Percentiles rank a stretch among this genome's conserved stretches.
These are phyloP conservation scores for Coemansia nantahalensis DNA, from an alignment of 192 early-diverging fungal species.

Conservation along the genomic window DNA sequence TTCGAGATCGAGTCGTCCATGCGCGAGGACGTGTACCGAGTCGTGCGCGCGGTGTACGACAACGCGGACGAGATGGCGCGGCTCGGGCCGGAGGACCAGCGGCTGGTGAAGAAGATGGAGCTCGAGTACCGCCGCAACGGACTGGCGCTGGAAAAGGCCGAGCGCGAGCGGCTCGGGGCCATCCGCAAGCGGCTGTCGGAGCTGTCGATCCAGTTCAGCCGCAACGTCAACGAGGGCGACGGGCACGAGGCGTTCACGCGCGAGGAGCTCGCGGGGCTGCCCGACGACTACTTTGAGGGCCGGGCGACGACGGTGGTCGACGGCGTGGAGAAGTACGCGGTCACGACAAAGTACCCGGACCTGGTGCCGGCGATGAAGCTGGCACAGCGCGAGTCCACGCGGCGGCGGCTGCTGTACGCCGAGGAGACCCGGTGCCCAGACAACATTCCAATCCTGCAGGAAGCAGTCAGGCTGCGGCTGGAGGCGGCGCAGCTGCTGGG, in stretches of 20 bases:
- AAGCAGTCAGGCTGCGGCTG: conserved; percentile 56
- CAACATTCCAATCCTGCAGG: conserved; percentile 61
- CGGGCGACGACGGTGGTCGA: conserved; percentile 58
- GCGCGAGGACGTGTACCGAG: conserved; percentile 64
- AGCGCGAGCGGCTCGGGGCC: conserved; percentile 60
- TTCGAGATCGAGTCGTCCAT: conserved; percentile 64
- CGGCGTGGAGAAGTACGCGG: conserved; percentile 60
- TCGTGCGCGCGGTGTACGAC: conserved; percentile 55
- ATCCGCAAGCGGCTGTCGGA: conserved; percentile 69
- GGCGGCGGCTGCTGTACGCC: conserved; percentile 52
- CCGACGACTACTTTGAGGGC: conserved; percentile 66
- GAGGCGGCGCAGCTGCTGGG: conserved; percentile 62
- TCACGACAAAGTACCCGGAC: conserved; percentile 76
- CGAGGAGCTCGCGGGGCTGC: conserved; percentile 71
- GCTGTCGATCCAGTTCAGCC: conserved; percentile 66
- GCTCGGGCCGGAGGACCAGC: conserved; percentile 62
- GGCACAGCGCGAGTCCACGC: conserved; percentile 55
- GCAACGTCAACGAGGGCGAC: conserved; percentile 68
- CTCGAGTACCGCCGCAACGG: conserved; percentile 69
- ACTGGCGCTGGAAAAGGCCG: conserved; percentile 59
- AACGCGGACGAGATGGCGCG: conserved; percentile 45
- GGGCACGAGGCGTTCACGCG: conserved; percentile 52
- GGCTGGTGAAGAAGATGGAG: conserved; percentile 68
- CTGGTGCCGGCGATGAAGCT: conserved; percentile 48
- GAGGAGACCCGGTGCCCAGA: conserved; percentile 59